Percentiles rank a stretch among this genome's conserved stretches.
Conservation (phyloP, 163 green algal species). For the Coccomyxa subellipsoidea region DNA sequence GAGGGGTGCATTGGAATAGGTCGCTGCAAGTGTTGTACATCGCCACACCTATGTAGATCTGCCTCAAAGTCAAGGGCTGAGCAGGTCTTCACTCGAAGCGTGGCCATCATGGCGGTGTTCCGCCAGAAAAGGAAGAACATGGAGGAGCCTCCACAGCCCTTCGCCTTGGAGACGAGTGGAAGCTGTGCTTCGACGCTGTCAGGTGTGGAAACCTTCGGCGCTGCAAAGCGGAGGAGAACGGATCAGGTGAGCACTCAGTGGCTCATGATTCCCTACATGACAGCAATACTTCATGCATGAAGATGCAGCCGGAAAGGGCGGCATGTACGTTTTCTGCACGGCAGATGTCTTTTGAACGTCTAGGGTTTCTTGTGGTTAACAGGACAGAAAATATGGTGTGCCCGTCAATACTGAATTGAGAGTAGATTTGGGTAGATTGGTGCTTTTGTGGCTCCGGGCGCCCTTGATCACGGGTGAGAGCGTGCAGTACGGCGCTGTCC, state of each 20-base stretch:
- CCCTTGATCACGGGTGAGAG: background rate
- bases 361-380: background rate
- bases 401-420: no score
- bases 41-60: background rate
- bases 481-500: background rate
- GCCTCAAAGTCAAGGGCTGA: background rate
- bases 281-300: no score
- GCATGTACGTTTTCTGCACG: background rate
- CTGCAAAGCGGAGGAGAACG: background rate
- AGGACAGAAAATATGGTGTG: no score
- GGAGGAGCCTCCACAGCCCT: background rate
- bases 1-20: background rate
- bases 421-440: no score
- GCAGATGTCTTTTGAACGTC: background rate
- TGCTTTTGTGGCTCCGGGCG: no score
- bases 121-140: background rate
- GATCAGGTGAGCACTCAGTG: background rate
- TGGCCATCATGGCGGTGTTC: background rate
- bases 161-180: background rate
- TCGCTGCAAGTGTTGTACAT: background rate
- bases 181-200: background rate
- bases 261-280: background rate
- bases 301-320: background rate
- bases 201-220: background rate
- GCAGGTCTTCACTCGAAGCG: background rate